Percentiles rank a stretch among this genome's conserved stretches.
phyloP scores from a whole-genome alignment of 2,329 filamentous ascomycete species.

The Pyrenochaeta sp. region DNA sequence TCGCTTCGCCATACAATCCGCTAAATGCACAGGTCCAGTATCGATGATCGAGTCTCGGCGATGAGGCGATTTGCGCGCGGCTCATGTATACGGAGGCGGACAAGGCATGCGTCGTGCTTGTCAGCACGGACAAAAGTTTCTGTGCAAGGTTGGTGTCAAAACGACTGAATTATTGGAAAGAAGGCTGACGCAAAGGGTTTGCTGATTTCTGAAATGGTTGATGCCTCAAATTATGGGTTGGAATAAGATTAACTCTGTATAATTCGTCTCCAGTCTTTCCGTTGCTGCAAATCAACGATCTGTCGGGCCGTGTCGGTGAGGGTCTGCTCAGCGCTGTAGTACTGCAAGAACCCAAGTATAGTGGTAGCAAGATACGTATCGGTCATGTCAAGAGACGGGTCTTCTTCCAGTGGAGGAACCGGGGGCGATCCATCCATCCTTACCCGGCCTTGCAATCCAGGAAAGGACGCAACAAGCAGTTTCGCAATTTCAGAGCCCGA shows the following conservation, averaged over 20 bases:
- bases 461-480: conserved; percentile 30
- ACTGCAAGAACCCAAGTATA: conserved; percentile 29
- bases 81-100: too few relatives aligned
- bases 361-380: conserved; percentile 28
- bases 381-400: conserved; percentile 21
- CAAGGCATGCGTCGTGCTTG: too few relatives aligned
- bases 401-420: conserved; percentile 7
- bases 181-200: too few relatives aligned
- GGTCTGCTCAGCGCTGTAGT: conserved; percentile 32
- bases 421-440: conserved; percentile 19
- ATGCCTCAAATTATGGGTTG: too few relatives aligned
- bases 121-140: too few relatives aligned
- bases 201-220: too few relatives aligned
- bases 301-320: conserved; percentile 29
- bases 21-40: too few relatives aligned
- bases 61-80: too few relatives aligned
- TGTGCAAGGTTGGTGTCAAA: too few relatives aligned
- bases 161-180: too few relatives aligned
- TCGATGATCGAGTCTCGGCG: too few relatives aligned
- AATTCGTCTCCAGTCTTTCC: conserved; percentile 31
- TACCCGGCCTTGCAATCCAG: conserved; percentile 29
- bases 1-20: too few relatives aligned
- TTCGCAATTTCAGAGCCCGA: conserved; percentile 27
- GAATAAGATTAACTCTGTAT: conserved; percentile 24
- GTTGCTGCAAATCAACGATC: conserved; percentile 33